Conservation (phyloP, 2,329 filamentous ascomycete genomes). For the Rosellinia necatrix region DNA sequence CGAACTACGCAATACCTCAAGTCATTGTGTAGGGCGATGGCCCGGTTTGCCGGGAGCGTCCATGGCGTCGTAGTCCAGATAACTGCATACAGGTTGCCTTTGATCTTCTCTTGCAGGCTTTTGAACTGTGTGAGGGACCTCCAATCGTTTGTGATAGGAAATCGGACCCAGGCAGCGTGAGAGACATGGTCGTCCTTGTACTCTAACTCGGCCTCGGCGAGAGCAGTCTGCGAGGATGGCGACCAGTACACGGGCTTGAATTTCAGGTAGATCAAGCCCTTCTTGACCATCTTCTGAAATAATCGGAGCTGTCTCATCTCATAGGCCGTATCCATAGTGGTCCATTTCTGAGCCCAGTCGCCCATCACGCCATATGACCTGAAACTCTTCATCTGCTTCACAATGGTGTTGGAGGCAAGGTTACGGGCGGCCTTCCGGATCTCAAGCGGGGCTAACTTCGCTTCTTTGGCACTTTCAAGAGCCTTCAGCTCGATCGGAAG, state of each 20-base stretch:
- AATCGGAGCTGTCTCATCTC: conserved; percentile 76
- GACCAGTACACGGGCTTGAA: conserved; percentile 90
- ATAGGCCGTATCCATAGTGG: conserved; percentile 77
- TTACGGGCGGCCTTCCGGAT: conserved; percentile 68
- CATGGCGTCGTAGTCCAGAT: conserved; percentile 99
- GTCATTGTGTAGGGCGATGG: conserved; percentile 79
- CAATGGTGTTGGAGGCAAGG: conserved; percentile 70
- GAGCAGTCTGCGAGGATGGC: conserved; percentile 74
- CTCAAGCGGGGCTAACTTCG: conserved; percentile 56
- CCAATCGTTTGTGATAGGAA: conserved; percentile 64
- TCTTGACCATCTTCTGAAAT: conserved; percentile 75
- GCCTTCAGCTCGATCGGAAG: conserved; percentile 97
- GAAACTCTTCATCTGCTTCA: conserved; percentile 75
- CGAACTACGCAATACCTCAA: conserved; percentile 74
- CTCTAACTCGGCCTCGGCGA: conserved; percentile 84
- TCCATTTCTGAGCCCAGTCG: conserved; percentile 78
- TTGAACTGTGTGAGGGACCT: conserved; percentile 44
- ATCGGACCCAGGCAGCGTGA: conserved; percentile 77
- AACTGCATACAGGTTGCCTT: conserved; percentile 70
- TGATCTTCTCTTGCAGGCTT: conserved; percentile 45
- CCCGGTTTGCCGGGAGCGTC: conserved; percentile 92
- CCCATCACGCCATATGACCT: conserved; percentile 77
- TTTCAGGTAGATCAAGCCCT: conserved; percentile 75
- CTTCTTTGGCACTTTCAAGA: conserved; percentile 57
- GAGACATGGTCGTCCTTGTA: conserved; percentile 78